Evolutionary conservation across 208 protist species (phyloP).

Genomic region (Trypanosoma vivax): DNA sequence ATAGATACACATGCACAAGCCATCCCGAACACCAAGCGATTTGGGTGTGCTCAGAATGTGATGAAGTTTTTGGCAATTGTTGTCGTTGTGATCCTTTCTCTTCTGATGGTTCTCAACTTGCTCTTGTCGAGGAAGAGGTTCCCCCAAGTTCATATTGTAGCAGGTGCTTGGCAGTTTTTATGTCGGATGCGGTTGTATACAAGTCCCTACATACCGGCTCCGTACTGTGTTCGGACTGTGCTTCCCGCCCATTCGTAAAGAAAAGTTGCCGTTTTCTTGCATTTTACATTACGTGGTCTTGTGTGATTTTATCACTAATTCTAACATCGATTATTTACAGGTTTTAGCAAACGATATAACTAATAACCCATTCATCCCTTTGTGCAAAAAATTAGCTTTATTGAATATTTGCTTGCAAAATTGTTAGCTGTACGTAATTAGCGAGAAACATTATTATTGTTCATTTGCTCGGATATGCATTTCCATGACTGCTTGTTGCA

Average conservation of each 20-base stretch:
- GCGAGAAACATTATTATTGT: no score
- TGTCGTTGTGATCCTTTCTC: constrained; percentile 46
- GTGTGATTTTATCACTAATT: constrained; percentile 16
- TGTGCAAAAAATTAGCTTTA: no score
- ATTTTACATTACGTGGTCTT: constrained; percentile 43
- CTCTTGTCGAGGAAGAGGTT: constrained; percentile 7
- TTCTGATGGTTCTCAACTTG: constrained; percentile 22
- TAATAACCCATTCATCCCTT: no score
- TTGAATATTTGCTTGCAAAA: no score
- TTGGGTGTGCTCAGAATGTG: constrained; percentile 77
- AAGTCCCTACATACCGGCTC: neutral
- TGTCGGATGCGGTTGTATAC: constrained; percentile 19
- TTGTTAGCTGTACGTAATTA: no score
- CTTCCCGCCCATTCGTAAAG: constrained; percentile 55
- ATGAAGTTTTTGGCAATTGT: constrained; percentile 64
- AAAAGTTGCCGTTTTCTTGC: constrained; percentile 58
- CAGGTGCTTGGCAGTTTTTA: constrained; percentile 31
- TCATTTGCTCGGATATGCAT: no score
- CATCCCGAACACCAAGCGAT: constrained; percentile 49
- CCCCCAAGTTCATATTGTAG: constrained; percentile 24
- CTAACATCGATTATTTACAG: constrained; percentile 4
- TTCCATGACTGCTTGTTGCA: no score
- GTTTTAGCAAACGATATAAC: neutral
- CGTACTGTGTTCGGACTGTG: constrained; percentile 59
- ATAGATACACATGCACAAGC: constrained; percentile 41